Base-by-base conservation (phyloP, 2,329 filamentous ascomycete species). In the Neonectria hederae region DNA sequence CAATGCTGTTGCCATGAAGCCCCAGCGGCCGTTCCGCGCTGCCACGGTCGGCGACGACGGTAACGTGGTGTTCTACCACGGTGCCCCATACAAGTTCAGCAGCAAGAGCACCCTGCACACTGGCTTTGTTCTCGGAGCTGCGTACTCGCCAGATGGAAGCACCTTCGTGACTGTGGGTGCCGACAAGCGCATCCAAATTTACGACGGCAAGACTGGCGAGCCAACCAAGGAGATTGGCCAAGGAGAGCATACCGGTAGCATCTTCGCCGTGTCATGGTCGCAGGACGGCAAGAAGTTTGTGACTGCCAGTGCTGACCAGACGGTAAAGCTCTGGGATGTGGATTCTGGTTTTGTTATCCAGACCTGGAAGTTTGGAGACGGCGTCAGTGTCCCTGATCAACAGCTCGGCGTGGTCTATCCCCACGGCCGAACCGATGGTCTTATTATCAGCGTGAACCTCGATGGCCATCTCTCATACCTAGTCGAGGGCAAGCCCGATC, bases 401-500 rank as follows among this genome's bases (percentile, higher is more conserved):
- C 96, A 99, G 77, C 93, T 98, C 32, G 96, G 96, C 56, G 93
- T 99, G 6, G 93, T 96, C 10, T 97, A 94, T 89, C 93, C 94
- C 1, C 85, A 89, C 51, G 92, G 92, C 52, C 87, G 95, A 68
- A 91, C 83, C 57, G 96, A 99, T 76, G 93, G 92, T 30, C 83
- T 97, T 65, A 89, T 99, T 68, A 94, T 99, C 77, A 97, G 93
- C 77, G 83, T 98, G 69, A 96, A 93, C 72, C 85, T 98, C 21
- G 89, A 90, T 54, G 96, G 96, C 24, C 92, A 97, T 76, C 87
- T 99, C 64, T 97, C 92, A 77, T 99, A 99, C 78, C 85, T 98
- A 46, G 84, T 88, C 11, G 88, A 93, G 75, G 92, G 91, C 48
- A 91, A 85, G 53, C 82, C 86, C 1, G 87, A 89, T 62, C 92